A percentile compares a stretch with the other conserved stretches of the same genome.
Evolutionary conservation across 176 grass and related monocot species (phyloP).

Genomic region (Eremochloa ophiuroides): DNA sequence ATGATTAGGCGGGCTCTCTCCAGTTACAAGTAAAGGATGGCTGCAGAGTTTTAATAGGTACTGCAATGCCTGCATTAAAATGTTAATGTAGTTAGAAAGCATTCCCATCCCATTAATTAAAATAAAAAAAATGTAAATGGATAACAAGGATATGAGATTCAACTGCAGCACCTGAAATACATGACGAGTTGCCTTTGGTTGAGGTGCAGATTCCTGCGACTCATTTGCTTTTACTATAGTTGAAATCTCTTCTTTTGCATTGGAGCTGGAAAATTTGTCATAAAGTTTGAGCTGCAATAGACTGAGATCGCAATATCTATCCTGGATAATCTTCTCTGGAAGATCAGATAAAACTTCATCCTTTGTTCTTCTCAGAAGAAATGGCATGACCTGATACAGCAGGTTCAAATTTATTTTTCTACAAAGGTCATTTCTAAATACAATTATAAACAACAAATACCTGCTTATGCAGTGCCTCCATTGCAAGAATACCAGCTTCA

Average conservation of each 20-base stretch:
- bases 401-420: slow-evolving; percentile 21
- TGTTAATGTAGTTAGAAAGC: slow-evolving; percentile 7
- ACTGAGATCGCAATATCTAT: slow-evolving; percentile 90
- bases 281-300: slow-evolving; percentile 89
- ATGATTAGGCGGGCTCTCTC: slow-evolving; percentile 58
- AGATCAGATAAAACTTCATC: slow-evolving; percentile 98
- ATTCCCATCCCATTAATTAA: not conserved
- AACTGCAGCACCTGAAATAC: slow-evolving; percentile 76
- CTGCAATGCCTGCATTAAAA: slow-evolving; percentile 68
- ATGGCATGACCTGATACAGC: slow-evolving; percentile 84
- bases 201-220: slow-evolving; percentile 41
- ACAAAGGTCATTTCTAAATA: not conserved
- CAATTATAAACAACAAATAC: slow-evolving; percentile 33
- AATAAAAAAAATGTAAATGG: not conserved
- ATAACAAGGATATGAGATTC: not conserved
- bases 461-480: slow-evolving; percentile 99
- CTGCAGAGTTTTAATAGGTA: slow-evolving; percentile 95
- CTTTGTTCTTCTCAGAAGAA: slow-evolving; percentile 97
- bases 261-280: slow-evolving; percentile 88
- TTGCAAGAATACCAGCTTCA: slow-evolving; percentile 98
- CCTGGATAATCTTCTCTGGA: slow-evolving; percentile 99
- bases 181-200: slow-evolving; percentile 85
- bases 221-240: slow-evolving; percentile 71
- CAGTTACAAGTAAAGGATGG: slow-evolving; percentile 85
- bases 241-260: slow-evolving; percentile 84